These are phyloP conservation scores for Ogataea nakhonphanomensis DNA, from an alignment of 805 yeast species.

Conservation along the genomic window DNA sequence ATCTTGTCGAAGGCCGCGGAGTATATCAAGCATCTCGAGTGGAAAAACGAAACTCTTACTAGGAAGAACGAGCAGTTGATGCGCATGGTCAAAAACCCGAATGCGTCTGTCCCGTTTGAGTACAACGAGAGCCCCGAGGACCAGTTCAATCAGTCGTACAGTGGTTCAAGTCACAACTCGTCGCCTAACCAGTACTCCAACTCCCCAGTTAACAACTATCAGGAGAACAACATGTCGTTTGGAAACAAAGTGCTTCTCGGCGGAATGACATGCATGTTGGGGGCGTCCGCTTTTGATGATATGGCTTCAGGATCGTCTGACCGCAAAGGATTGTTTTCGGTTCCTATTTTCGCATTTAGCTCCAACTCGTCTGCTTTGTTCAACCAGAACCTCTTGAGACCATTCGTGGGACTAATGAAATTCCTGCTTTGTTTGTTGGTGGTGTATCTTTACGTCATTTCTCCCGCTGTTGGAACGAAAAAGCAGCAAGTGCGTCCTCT, in stretches of 20 bases:
- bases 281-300: constrained; percentile 56
- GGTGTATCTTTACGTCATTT: constrained; percentile 18
- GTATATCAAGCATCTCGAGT: constrained; percentile 69
- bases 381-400: constrained; percentile 19
- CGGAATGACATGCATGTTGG: constrained; percentile 62
- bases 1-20: constrained; percentile 74
- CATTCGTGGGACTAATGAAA: constrained; percentile 30
- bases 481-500: constrained; percentile 14
- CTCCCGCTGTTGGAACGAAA: constrained; percentile 6
- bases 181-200: constrained; percentile 17
- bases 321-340: constrained; percentile 29
- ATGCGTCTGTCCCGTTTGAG: not conserved
- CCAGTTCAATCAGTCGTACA: not conserved
- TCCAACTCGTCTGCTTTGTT: constrained; percentile 19
- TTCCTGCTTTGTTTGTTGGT: constrained; percentile 20
- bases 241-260: constrained; percentile 54
- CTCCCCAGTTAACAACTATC: constrained; percentile 15
- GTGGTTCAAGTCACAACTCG: constrained; percentile 25
- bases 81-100: constrained; percentile 17
- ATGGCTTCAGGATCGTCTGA: constrained; percentile 25
- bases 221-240: constrained; percentile 21
- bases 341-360: constrained; percentile 30
- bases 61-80: constrained; percentile 45
- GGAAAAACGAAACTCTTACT: constrained; percentile 48
- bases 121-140: constrained; percentile 7